A percentile compares a stretch with the other conserved stretches of the same genome.
These are phyloP conservation scores for Prunus mira DNA, from an alignment of 306 rosid genomes.

Conservation along the genomic window DNA sequence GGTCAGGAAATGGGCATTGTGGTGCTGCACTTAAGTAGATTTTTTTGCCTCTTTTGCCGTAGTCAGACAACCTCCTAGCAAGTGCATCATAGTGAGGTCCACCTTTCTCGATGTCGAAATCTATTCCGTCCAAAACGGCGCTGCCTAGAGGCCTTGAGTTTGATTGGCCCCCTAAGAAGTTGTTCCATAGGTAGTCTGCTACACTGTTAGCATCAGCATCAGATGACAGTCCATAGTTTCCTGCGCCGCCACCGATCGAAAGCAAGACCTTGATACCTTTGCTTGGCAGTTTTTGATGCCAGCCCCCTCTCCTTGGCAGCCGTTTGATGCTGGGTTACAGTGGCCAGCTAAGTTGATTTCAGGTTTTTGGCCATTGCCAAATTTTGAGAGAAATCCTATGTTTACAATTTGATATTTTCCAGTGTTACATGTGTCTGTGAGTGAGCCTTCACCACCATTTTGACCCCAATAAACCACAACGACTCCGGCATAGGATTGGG, in stretches of 20 bases:
- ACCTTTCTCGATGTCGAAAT: constrained; percentile 9
- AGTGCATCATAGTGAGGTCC: neutral
- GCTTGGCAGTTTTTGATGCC: constrained; percentile 41
- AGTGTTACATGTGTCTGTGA: constrained; percentile 16
- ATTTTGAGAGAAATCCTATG: constrained; percentile 13
- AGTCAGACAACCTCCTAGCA: neutral
- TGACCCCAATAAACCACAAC: constrained; percentile 34
- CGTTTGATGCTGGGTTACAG: constrained; percentile 13
- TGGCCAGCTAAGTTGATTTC: constrained; percentile 13
- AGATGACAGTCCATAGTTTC: constrained; percentile 33
- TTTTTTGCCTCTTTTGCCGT: neutral
- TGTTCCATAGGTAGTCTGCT: neutral
- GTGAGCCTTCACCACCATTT: neutral
- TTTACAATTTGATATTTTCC: constrained; percentile 19
- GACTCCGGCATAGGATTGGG: neutral
- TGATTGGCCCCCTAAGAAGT: constrained; percentile 32
- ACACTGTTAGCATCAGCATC: constrained; percentile 24
- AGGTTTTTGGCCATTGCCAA: constrained; percentile 18
- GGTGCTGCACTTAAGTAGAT: constrained; percentile 13
- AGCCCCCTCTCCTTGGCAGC: constrained; percentile 25
- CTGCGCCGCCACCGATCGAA: constrained; percentile 41
- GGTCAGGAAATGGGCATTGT: constrained; percentile 10
- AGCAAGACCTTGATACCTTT: constrained; percentile 43
- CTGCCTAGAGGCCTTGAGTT: constrained; percentile 40
- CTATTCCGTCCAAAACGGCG: constrained; percentile 41